Evolutionary conservation across 2,329 filamentous ascomycete species (phyloP), one percentile per base, ranked within the genome.

Genomic region (Camptophora hylomeconis): DNA sequence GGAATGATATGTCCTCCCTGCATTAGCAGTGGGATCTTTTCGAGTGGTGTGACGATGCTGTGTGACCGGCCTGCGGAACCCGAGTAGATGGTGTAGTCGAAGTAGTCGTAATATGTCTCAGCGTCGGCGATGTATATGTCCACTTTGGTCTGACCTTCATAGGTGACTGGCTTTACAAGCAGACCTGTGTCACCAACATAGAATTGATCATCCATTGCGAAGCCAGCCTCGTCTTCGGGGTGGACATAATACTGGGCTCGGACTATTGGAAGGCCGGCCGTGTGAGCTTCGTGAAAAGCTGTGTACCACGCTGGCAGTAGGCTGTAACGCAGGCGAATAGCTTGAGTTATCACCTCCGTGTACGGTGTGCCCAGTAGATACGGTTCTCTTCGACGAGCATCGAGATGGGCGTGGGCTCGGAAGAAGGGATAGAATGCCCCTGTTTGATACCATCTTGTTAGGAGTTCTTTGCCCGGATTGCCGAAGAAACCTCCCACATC

Each of bases 401-500:
- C 89, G 36, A 95, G 95, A 54, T 98, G 89, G 5, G 89, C 89
- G 51, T 98, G 89, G 2, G 75, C 89, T 37, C 89, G 81, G 79
- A 95, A 92, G 64, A 95, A 98, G 5, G 89, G 89, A 53, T 95
- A 95, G 65, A 92, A 98, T 32, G 82, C 81, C 38, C 89, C 89
- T 18, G 86, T 75, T 56, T 98, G 89, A 57, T 93, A 98, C 89
- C 89, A 98, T 20, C 89, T 75, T 7, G 81, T 80, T 44, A 92
- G 68, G 13, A 98, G 70, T 36, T 98, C 87, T 48, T 86, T 86
- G 45, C 80, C 80, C 0, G 89, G 89, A 56, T 98, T 94, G 32
- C 89, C 87, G 47, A 98, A 98, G 67, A 98, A 98, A 16, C 89
- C 89, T 33, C 86, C 89, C 27, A 98, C 86, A 57, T 98, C 89